Evolutionary conservation across 495 filamentous ascomycete genomes (phyloP), one percentile per base, ranked within the genome.

Genomic region (Thermochaetoides thermophila): DNA sequence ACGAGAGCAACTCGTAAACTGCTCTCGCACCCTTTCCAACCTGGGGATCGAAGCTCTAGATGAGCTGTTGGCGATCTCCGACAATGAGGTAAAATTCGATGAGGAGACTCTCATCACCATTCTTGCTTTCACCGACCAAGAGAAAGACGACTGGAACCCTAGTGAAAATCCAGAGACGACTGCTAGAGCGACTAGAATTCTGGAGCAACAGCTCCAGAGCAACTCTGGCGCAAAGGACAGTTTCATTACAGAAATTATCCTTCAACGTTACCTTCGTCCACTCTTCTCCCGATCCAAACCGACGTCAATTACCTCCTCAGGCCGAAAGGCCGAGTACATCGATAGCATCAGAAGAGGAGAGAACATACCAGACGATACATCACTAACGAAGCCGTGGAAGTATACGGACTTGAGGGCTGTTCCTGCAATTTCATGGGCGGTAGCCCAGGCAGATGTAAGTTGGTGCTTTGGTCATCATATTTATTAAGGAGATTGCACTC

Each of bases 361-460:
- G 22, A 39, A 42, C 10, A 48, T 57, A 0, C 63, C 61, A 18
- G 61, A 67, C 18, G 69, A 63, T 19, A 39, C 63, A 5, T 42
- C 64, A 27, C 67, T 71, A 38, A 59, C 58, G 3, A 83, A 78
- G 52, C 79, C 80, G 3, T 93, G 84, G 84, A 87, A 84, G 45
- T 70, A 64, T 34, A 55, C 56, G 1, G 63, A 73, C 33, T 54
- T 69, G 10, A 74, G 76, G 35, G 64, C 73, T 3, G 55, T 80
- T 1, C 63, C 78, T 0, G 63, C 79, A 2, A 59, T 92, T 22
- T 52, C 58, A 10, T 92, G 82, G 82, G 60, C 68, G 0, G 56
- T 86, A 5, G 31, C 50, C 1, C 55, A 61, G 20, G 47, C 71
- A 14, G 56, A 68, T 27, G 61, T 72, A 41, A 34, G 52, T n/a